Evolutionary conservation across 2,329 filamentous ascomycete genomes (phyloP).

Genomic region (Ophiosphaerella narmari): DNA sequence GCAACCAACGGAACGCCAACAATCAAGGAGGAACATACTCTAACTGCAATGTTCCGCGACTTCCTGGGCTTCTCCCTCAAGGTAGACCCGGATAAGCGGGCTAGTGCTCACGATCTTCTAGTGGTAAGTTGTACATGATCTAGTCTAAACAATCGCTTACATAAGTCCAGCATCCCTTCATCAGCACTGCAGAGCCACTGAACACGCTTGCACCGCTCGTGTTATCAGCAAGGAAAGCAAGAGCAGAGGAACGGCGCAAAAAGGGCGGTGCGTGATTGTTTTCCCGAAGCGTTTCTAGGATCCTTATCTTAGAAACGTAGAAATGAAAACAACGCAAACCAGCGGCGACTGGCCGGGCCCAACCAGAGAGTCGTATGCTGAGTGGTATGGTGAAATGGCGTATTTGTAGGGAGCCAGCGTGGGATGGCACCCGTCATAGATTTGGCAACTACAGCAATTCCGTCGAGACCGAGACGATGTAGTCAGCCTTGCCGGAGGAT

Average conservation of each 20-base stretch:
- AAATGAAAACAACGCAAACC: conserved; percentile 23
- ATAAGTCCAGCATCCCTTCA: conserved; percentile 51
- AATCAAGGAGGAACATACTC: conserved; percentile 88
- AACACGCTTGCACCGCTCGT: conserved; percentile 84
- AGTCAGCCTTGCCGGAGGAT: too few species aligned
- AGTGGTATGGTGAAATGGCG: conserved; percentile 33
- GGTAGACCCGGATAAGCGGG: conserved; percentile 95
- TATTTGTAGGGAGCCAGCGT: conserved; percentile 5
- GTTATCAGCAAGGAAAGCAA: conserved; percentile 79
- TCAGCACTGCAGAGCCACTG: conserved; percentile 57
- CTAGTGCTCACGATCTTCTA: conserved; percentile 90
- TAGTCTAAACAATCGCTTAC: conserved; percentile 10
- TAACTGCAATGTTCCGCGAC: conserved; percentile 83
- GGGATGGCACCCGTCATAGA: neutral
- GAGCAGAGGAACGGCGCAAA: conserved; percentile 72
- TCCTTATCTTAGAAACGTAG: conserved; percentile 33
- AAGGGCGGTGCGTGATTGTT: conserved; percentile 51
- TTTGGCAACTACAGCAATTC: too few species aligned
- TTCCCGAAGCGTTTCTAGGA: conserved; percentile 15
- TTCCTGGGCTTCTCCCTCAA: conserved; percentile 92
- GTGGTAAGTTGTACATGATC: conserved; percentile 65
- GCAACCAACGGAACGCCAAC: conserved; percentile 94
- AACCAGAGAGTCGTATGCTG: conserved; percentile 31
- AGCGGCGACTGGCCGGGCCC: conserved; percentile 20
- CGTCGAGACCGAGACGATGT: too few species aligned